A percentile compares a stretch with the other conserved stretches of the same genome.
Evolutionary conservation across 2,329 filamentous ascomycete genomes (phyloP).

Genomic region (Diaporthe humulicola): DNA sequence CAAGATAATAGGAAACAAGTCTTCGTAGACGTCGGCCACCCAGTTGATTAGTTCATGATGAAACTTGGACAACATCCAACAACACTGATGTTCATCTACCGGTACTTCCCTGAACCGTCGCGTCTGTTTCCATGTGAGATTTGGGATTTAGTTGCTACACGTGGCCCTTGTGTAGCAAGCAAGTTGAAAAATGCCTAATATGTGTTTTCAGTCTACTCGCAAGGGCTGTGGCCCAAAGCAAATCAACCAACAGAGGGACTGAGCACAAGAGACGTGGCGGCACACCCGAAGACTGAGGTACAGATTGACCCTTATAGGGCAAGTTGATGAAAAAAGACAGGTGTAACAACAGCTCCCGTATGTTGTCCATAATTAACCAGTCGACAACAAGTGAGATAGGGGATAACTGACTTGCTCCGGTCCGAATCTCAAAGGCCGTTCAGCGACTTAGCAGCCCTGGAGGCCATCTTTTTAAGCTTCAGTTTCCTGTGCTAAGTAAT

Average conservation of each 20-base stretch:
- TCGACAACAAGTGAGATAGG: not conserved
- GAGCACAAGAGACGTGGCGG: not conserved
- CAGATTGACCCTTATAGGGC: not conserved
- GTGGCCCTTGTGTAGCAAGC: not conserved
- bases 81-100: too few relatives aligned
- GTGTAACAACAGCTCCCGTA: not conserved
- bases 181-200: too few relatives aligned
- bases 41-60: not conserved
- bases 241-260: too few relatives aligned
- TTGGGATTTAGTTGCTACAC: not conserved
- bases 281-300: not conserved
- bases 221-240: too few relatives aligned
- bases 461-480: too few relatives aligned
- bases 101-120: too few relatives aligned
- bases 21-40: not conserved
- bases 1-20: not conserved
- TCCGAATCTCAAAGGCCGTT: not conserved
- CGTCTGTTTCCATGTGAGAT: not conserved
- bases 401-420: not conserved
- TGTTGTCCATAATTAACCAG: not conserved
- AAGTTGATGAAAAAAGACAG: not conserved
- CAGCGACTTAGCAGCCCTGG: not conserved
- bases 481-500: too few relatives aligned
- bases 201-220: not conserved
- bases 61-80: not conserved